Conservation (phyloP, 495 filamentous ascomycete genomes). For the Chlorociboria aeruginascens region DNA sequence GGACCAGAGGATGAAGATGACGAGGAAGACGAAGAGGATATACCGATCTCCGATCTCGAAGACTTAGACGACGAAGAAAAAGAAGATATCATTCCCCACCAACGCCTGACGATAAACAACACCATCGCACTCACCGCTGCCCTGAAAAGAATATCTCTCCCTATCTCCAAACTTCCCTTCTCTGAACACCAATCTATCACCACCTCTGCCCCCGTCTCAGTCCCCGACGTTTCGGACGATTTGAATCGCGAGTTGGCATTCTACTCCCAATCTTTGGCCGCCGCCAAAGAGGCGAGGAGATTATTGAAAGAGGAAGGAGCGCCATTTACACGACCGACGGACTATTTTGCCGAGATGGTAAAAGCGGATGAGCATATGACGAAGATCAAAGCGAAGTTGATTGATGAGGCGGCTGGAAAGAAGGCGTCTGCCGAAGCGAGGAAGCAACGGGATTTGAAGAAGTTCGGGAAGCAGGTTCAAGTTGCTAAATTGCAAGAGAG, state of each 20-base stretch:
- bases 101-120: slow-evolving; percentile 96
- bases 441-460: slow-evolving; percentile 90
- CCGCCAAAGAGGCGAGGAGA: slow-evolving; percentile 56
- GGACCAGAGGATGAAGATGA: slow-evolving; percentile 24
- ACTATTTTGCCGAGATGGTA: slow-evolving; percentile 98
- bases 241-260: slow-evolving; percentile 84
- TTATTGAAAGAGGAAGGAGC: slow-evolving; percentile 71
- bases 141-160: slow-evolving; percentile 65
- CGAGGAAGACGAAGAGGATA: slow-evolving; percentile 53
- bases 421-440: slow-evolving; percentile 87
- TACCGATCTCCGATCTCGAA: slow-evolving; percentile 73
- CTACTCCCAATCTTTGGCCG: slow-evolving; percentile 79
- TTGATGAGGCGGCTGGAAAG: slow-evolving; percentile 82
- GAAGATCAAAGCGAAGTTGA: slow-evolving; percentile 83
- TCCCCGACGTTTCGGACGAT: slow-evolving; percentile 74
- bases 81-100: slow-evolving; percentile 75
- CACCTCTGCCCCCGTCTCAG: slow-evolving; percentile 29
- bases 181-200: slow-evolving; percentile 46
- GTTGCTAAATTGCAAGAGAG: slow-evolving; percentile 91
- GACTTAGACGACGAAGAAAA: slow-evolving; percentile 68
- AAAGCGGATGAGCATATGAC: slow-evolving; percentile 98
- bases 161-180: slow-evolving; percentile 37
- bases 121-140: slow-evolving; percentile 67
- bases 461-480: slow-evolving; percentile 98
- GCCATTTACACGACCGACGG: slow-evolving; percentile 74